Base-by-base conservation (phyloP, 768 basidiomycete species). In the Holtermannia corniformis region DNA sequence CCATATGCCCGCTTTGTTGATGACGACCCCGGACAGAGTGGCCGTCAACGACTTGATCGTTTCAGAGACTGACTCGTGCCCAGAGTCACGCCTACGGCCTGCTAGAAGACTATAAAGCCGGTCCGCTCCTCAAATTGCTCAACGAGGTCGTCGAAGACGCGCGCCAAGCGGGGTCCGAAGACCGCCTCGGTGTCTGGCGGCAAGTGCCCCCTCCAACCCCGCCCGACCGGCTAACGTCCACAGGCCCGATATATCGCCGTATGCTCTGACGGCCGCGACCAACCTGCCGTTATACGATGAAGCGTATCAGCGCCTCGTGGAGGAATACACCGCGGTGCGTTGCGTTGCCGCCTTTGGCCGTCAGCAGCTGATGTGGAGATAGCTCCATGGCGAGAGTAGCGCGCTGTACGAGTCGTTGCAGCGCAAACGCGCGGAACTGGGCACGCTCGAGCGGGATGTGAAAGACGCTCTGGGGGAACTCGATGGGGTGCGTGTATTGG, bases 211-310 rank as follows among this genome's bases (percentile, higher is more conserved):
- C 5, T 4, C 16, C 20, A 16, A n/a, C 5, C 3, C 44, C 5
- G 4, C 12, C 7, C 23, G 14, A 11, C 10, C 5, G 12, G 45
- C 12, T 26, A 23, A 23, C 23, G 12, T 23, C 12, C 11, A n/a
- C 22, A 69, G 70, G 48, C 61, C 68, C 3, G 63, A 70, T 50
- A 12, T 70, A 1, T 45, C 64, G 2, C 70, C 70, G 1, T 47
- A 56, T 12, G 65, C 68, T 43, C 49, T 69, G 46, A 62, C 60
- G 19, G 63, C 65, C 20, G 66, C 68, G n/a, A 58, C 59, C 3
- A 55, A 65, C 42, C 47, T 72, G 19, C 64, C 65, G n/a, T 41
- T 63, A 14, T 72, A 68, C 45, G 70, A 72, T 49, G 63, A 65
- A 20, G 58, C 62, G 2, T 67, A 67, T 47, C 49, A 48, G 4